Conservation (phyloP, 2,329 filamentous ascomycete genomes). For the Fusarium camptoceras region DNA sequence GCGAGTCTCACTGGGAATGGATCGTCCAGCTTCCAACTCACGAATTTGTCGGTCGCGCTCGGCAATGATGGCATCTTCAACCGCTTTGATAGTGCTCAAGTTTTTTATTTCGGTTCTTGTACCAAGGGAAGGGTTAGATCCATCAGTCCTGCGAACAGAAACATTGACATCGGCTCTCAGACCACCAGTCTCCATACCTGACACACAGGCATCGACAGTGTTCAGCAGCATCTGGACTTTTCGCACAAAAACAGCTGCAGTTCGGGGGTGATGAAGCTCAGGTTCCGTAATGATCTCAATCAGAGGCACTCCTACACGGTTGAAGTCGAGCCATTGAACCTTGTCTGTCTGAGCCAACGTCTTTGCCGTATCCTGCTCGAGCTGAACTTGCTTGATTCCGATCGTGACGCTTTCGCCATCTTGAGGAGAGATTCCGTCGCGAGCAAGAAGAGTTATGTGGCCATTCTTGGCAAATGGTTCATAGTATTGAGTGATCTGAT, state of each 20-base stretch:
- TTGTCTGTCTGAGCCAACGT: conserved; percentile 82
- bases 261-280: conserved; percentile 86
- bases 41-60: conserved; percentile 90
- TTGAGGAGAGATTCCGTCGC: conserved; percentile 83
- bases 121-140: conserved; percentile 66
- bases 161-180: conserved; percentile 96
- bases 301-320: conserved; percentile 88
- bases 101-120: conserved; percentile 98
- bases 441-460: conserved; percentile 72
- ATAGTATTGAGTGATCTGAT: conserved; percentile 98
- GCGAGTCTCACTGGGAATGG: conserved; percentile 85
- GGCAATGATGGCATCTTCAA: conserved; percentile 93
- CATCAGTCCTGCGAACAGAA: conserved; percentile 75
- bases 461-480: conserved; percentile 77
- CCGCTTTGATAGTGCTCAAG: conserved; percentile 90
- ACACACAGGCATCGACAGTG: conserved; percentile 85
- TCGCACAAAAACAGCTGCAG: conserved; percentile 87
- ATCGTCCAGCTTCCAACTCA: conserved; percentile 79
- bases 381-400: conserved; percentile 92
- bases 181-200: conserved; percentile 93
- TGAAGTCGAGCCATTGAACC: conserved; percentile 88
- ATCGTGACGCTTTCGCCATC: conserved; percentile 78
- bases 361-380: conserved; percentile 98
- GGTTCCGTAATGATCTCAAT: conserved; percentile 96
- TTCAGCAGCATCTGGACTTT: conserved; percentile 87